Conservation (phyloP, 768 basidiomycete species). For the Agrocybe pediades region DNA sequence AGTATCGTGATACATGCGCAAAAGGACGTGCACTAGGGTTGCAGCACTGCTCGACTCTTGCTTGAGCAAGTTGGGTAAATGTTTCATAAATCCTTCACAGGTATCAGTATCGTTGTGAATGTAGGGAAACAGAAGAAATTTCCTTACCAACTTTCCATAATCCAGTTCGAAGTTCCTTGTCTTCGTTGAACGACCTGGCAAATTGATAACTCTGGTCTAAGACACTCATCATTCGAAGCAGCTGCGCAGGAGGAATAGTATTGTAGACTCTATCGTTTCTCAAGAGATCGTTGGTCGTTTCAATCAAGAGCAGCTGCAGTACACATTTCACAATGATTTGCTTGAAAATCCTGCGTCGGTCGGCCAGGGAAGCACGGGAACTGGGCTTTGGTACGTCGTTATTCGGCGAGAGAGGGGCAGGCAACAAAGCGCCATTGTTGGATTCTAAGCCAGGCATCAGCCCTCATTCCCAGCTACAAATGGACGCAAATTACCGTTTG, state of each 20-base stretch:
- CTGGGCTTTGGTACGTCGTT: constrained; percentile 49
- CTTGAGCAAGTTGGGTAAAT: constrained; percentile 94
- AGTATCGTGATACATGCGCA: constrained; percentile 92
- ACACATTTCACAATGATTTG: constrained; percentile 99
- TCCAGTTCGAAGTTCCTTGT: constrained; percentile 94
- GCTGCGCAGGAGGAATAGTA: constrained; percentile 92
- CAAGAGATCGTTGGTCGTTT: constrained; percentile 94
- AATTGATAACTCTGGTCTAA: constrained; percentile 98
- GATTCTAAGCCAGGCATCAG: constrained; percentile 44
- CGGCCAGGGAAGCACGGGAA: constrained; percentile 56
- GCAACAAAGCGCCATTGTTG: constrained; percentile 70
- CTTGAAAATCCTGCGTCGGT: constrained; percentile 88
- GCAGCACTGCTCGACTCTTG: constrained; percentile 98
- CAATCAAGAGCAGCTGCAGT: constrained; percentile 91
- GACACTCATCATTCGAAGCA: constrained; percentile 92
- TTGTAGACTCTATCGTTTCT: constrained; percentile 90
- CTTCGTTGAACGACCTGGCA: constrained; percentile 95
- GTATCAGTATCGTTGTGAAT: neutral
- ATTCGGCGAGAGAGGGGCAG: constrained; percentile 86
- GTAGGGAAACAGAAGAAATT: neutral
- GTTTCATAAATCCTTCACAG: constrained; percentile 94
- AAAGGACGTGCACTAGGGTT: constrained; percentile 87
- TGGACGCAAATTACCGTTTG: constrained; percentile 24
- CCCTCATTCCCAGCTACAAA: neutral
- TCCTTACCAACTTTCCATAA: constrained; percentile 98